Evolutionary conservation across 441 rosid genomes (phyloP).

Genomic region (Gossypium schwendimanii): DNA sequence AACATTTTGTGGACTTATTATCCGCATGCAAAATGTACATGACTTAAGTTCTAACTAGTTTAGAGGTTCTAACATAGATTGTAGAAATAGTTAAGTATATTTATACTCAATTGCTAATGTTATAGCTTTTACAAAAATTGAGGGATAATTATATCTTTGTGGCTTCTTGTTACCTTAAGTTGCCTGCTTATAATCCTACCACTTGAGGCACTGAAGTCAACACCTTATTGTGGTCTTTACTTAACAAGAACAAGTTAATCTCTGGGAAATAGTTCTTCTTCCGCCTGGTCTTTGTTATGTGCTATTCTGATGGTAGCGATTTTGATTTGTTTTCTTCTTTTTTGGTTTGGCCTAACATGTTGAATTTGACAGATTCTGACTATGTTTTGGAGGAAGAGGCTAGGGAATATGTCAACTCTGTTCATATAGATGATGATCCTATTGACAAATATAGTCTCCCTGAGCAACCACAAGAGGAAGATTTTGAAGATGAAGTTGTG

Average conservation of each 20-base stretch:
- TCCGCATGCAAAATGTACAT: not conserved
- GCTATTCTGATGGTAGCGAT: not conserved
- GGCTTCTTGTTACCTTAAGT: not conserved
- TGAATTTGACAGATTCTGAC: conserved; percentile 39
- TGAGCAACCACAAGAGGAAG: conserved; percentile 46
- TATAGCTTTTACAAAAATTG: not conserved
- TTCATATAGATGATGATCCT: conserved; percentile 55
- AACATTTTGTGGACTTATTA: not conserved
- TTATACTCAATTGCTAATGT: not conserved
- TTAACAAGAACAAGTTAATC: not conserved
- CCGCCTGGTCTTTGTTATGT: not conserved
- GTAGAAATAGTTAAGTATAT: not conserved
- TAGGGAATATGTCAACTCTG: conserved; percentile 41
- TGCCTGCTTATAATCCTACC: not conserved
- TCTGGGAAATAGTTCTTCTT: not conserved
- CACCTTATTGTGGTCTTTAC: not conserved
- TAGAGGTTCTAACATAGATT: not conserved
- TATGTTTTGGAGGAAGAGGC: conserved; percentile 66
- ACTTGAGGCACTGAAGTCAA: not conserved
- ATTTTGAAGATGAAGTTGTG: conserved; percentile 36
- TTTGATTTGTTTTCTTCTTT: not conserved
- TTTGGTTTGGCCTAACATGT: conserved; percentile 5
- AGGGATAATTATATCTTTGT: not conserved
- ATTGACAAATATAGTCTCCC: conserved; percentile 51
- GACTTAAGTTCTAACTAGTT: not conserved